Evolutionary conservation across 257 asterid species (phyloP).

Genomic region (Buddleja alternifolia): DNA sequence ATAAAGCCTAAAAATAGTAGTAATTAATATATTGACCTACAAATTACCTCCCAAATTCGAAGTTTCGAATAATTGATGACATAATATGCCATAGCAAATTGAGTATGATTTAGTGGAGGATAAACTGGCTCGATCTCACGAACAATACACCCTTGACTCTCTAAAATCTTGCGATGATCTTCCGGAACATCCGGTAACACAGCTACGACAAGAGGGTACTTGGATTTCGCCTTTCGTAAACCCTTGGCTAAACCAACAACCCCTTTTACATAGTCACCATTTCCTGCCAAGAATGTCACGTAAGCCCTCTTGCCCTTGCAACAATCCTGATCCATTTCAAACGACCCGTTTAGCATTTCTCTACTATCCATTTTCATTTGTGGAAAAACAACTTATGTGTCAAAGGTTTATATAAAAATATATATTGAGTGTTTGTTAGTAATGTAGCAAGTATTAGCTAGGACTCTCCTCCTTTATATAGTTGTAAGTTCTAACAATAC

Average conservation of each 20-base stretch:
- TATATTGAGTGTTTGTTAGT: not conserved
- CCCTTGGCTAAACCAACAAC: slow-evolving; percentile 52
- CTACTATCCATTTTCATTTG: not conserved
- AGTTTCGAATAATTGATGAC: slow-evolving; percentile 48
- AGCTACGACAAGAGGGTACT: slow-evolving; percentile 40
- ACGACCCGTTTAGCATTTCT: not conserved
- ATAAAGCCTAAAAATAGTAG: not conserved
- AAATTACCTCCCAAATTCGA: slow-evolving; percentile 43
- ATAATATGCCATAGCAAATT: slow-evolving; percentile 42
- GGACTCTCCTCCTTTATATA: slow-evolving; percentile 1
- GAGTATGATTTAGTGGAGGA: slow-evolving; percentile 36
- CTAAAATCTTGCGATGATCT: slow-evolving; percentile 35
- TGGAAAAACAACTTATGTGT: not conserved
- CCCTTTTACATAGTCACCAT: slow-evolving; percentile 45
- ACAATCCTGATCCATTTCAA: not conserved
- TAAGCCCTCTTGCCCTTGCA: slow-evolving; percentile 28
- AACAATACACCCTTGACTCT: slow-evolving; percentile 40
- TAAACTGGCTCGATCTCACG: slow-evolving; percentile 38
- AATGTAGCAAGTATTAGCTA: too few species aligned
- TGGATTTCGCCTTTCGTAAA: slow-evolving; percentile 30
- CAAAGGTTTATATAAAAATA: not conserved
- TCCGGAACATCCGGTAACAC: slow-evolving; percentile 42
- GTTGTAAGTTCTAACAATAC: not conserved
- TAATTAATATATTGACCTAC: not conserved
- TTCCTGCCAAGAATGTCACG: slow-evolving; percentile 45